These are phyloP conservation scores for Candida glaebosa DNA, from an alignment of 805 yeast genomes.

Conservation along the genomic window DNA sequence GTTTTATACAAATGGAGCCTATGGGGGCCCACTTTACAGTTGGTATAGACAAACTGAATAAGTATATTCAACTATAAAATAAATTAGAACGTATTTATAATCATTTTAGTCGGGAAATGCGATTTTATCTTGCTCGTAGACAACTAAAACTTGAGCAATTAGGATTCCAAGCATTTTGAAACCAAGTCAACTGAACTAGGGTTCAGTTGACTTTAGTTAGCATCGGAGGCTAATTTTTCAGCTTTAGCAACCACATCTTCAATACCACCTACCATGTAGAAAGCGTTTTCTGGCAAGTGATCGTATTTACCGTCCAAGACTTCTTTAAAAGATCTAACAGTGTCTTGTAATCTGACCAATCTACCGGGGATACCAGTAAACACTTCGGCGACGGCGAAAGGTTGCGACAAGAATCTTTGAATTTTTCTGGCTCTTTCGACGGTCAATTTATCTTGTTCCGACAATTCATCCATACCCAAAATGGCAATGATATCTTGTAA, in stretches of 20 bases:
- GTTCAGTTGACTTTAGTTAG: too few species aligned
- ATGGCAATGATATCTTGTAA: conserved; percentile 99
- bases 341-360: conserved; percentile 94
- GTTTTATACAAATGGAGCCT: too few species aligned
- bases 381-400: conserved; percentile 99
- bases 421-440: conserved; percentile 99
- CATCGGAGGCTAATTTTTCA: conserved; percentile 95
- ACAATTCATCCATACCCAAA: conserved; percentile 99
- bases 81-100: conserved; percentile 4
- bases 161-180: too few species aligned
- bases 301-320: conserved; percentile 98
- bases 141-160: not conserved
- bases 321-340: conserved; percentile 91
- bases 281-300: conserved; percentile 97
- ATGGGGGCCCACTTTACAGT: too few species aligned
- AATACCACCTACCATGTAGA: conserved; percentile 99
- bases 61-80: conserved; percentile 2
- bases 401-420: conserved; percentile 99
- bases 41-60: conserved; percentile 2
- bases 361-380: conserved; percentile 99
- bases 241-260: conserved; percentile 99
- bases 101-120: conserved; percentile 5
- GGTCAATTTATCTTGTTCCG: conserved; percentile 96
- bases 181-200: too few species aligned
- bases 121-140: not conserved